Evolutionary conservation across 495 filamentous ascomycete species (phyloP).

Genomic region (Aspergillus bertholletiae): DNA sequence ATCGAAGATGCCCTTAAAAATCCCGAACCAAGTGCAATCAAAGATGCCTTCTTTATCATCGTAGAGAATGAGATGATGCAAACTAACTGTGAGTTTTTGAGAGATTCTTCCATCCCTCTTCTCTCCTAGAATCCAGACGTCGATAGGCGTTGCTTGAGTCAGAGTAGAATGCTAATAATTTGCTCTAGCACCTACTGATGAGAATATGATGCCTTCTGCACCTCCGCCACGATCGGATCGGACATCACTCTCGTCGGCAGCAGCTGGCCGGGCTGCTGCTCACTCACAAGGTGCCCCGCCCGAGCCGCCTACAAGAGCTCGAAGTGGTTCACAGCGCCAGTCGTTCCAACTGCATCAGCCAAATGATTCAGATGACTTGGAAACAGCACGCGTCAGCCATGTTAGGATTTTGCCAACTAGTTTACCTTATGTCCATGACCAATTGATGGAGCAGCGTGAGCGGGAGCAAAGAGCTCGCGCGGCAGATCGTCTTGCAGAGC

Average conservation of each 20-base stretch:
- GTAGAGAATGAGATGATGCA: slow-evolving; percentile 98
- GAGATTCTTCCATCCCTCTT: background rate
- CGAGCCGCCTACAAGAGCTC: slow-evolving; percentile 12
- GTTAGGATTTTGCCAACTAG: slow-evolving; percentile 88
- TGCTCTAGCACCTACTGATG: slow-evolving; percentile 39
- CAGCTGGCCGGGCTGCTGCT: slow-evolving; percentile 19
- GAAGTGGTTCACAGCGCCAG: slow-evolving; percentile 28
- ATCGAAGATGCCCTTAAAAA: slow-evolving; percentile 89
- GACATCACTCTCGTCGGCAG: slow-evolving; percentile 13
- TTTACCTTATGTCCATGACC: slow-evolving; percentile 82
- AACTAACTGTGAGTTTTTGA: slow-evolving; percentile 64
- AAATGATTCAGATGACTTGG: slow-evolving; percentile 27
- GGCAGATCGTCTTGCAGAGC: slow-evolving; percentile 21
- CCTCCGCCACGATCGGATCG: slow-evolving; percentile 22
- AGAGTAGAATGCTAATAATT: slow-evolving; percentile 11
- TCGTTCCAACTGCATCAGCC: slow-evolving; percentile 24
- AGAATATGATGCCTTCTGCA: slow-evolving; percentile 31
- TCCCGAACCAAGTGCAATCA: slow-evolving; percentile 93
- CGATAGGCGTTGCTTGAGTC: background rate
- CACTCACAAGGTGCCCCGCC: slow-evolving; percentile 20
- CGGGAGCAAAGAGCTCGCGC: slow-evolving; percentile 36
- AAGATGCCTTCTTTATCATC: slow-evolving; percentile 97
- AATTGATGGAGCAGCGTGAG: slow-evolving; percentile 75
- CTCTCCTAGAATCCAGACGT: background rate
- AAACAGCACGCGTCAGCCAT: slow-evolving; percentile 57